These are phyloP conservation scores for Capsella bursapastoris DNA, from an alignment of 345 rosid species.

Conservation along the genomic window DNA sequence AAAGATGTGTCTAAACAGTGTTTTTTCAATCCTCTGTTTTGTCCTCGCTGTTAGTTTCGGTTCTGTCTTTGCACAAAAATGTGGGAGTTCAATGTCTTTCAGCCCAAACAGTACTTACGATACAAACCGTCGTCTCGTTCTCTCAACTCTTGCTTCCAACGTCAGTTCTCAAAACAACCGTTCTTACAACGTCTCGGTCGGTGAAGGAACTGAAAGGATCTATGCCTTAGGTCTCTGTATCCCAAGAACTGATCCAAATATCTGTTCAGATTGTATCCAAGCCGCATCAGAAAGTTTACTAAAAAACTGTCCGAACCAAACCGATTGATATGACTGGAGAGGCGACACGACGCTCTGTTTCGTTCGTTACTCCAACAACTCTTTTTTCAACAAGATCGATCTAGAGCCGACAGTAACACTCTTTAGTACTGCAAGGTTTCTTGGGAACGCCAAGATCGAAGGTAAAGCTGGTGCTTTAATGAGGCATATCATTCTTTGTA, in stretches of 20 bases:
- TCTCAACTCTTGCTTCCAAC: constrained; percentile 18
- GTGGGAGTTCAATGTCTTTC: not conserved
- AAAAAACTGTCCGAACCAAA: not conserved
- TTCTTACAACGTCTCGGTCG: constrained; percentile 18
- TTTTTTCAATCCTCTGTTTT: not conserved
- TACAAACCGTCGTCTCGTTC: constrained; percentile 28
- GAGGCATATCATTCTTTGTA: too few species aligned
- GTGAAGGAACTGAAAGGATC: not conserved
- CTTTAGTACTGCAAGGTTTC: not conserved
- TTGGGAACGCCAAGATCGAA: not conserved
- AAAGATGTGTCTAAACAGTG: constrained; percentile 1
- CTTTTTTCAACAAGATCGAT: not conserved
- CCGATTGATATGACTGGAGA: not conserved
- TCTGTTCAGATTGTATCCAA: not conserved
- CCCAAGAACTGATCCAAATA: not conserved
- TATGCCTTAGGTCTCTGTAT: constrained; percentile 12
- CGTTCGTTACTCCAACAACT: not conserved
- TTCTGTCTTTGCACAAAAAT: not conserved
- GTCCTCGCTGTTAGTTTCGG: not conserved
- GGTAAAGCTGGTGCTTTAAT: too few species aligned
- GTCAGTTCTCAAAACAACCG: constrained; percentile 5
- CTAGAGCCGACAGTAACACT: not conserved
- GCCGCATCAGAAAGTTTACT: not conserved
- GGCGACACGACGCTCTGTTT: not conserved
- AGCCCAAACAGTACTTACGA: not conserved